Percentiles rank a stretch among this genome's conserved stretches.
Evolutionary conservation across 805 yeast genomes (phyloP).

Genomic region (Metschnikowia koreensis): DNA sequence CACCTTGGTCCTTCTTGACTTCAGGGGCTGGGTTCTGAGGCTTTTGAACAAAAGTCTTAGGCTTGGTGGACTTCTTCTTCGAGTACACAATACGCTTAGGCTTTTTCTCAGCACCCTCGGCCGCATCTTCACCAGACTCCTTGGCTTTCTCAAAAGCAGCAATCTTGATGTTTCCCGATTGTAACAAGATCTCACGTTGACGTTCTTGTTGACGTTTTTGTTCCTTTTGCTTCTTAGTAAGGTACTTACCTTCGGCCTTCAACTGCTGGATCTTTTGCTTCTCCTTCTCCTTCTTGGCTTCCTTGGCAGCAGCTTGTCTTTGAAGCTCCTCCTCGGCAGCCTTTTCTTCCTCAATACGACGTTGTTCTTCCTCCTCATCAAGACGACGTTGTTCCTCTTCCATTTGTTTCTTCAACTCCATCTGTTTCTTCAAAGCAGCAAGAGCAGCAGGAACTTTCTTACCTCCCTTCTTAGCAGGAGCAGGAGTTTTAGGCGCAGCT

Average conservation of each 20-base stretch:
- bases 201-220: conserved; percentile 82
- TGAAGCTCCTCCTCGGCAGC: conserved; percentile 61
- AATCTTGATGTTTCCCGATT: conserved; percentile 68
- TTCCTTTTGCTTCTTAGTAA: conserved; percentile 94
- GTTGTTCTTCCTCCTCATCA: conserved; percentile 64
- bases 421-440: conserved; percentile 86
- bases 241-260: conserved; percentile 91
- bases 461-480: conserved; percentile 44
- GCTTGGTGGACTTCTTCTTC: conserved; percentile 60
- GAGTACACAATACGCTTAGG: conserved; percentile 70
- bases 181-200: conserved; percentile 82
- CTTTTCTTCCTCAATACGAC: conserved; percentile 50
- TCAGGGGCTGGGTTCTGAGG: conserved; percentile 12
- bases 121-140: conserved; percentile 18
- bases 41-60: conserved; percentile 37
- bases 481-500: conserved; percentile 32
- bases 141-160: conserved; percentile 58
- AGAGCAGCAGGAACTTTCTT: conserved; percentile 88
- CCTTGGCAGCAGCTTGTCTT: conserved; percentile 55
- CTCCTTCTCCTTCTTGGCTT: conserved; percentile 81
- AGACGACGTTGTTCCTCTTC: conserved; percentile 79
- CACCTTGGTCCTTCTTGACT: conserved; percentile 15
- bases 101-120: conserved; percentile 31
- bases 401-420: conserved; percentile 80
- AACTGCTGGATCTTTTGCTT: conserved; percentile 83